Conservation (phyloP, 305 asterid genomes). For the Rubia tinctorum region DNA sequence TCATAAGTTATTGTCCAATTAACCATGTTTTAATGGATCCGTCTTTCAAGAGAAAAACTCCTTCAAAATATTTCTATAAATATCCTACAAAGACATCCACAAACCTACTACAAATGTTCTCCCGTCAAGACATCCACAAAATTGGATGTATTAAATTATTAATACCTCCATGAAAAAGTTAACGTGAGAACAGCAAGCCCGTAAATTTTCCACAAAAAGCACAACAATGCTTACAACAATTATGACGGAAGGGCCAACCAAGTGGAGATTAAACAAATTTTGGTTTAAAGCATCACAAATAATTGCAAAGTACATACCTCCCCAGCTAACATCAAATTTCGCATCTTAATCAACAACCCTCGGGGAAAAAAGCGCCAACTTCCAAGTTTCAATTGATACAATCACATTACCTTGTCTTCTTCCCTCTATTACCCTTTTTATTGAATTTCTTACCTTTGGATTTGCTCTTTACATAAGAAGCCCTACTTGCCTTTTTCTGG, state of each 20-base stretch:
- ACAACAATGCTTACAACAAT: not conserved
- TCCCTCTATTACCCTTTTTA: slow-evolving; percentile 41
- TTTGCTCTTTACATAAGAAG: slow-evolving; percentile 62
- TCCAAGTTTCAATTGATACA: not conserved
- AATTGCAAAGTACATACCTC: not conserved
- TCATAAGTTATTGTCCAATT: no score
- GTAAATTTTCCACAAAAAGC: not conserved
- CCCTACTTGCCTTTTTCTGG: slow-evolving; percentile 65
- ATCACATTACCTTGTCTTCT: slow-evolving; percentile 14
- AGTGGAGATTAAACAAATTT: not conserved
- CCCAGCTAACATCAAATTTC: not conserved
- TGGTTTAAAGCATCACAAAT: not conserved
- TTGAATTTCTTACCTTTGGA: slow-evolving; percentile 49
- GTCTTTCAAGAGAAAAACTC: no score
- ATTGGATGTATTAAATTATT: no score
- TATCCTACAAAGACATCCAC: no score
- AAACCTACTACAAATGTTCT: no score
- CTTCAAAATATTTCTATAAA: no score
- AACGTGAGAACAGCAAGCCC: not conserved
- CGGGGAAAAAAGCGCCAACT: not conserved
- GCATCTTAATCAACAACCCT: not conserved
- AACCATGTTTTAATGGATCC: no score
- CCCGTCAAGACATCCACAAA: no score
- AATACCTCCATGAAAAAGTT: no score
- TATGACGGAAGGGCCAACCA: not conserved